Percentiles rank a stretch among this genome's conserved stretches.
phyloP scores from a whole-genome alignment of 495 filamentous ascomycete genomes.

The Aspergillus ostianus region DNA sequence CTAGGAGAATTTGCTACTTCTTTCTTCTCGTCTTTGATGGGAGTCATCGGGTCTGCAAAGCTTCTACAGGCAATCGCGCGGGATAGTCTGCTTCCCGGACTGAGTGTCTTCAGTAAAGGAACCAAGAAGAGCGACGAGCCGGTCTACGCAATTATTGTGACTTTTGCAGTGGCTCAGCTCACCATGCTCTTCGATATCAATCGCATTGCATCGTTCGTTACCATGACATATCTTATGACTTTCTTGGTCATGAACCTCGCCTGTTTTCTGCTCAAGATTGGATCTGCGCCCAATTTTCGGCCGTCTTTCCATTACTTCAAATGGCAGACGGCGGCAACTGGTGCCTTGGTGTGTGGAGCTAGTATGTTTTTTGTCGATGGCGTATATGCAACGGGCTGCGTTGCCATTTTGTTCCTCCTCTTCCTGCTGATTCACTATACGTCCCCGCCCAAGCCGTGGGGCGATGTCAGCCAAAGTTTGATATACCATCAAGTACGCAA shows the following conservation, averaged over 20 bases:
- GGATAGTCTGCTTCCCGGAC: slow-evolving; percentile 75
- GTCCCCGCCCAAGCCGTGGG: slow-evolving; percentile 83
- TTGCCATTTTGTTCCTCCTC: slow-evolving; percentile 68
- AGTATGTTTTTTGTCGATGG: slow-evolving; percentile 93
- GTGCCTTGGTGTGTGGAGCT: slow-evolving; percentile 68
- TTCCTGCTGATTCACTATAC: slow-evolving; percentile 85
- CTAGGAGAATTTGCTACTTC: slow-evolving; percentile 79
- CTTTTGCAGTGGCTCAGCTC: slow-evolving; percentile 71
- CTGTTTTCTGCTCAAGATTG: slow-evolving; percentile 83
- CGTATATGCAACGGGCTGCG: slow-evolving; percentile 72
- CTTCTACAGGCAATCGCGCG: slow-evolving; percentile 80
- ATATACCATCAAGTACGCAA: slow-evolving; percentile 93
- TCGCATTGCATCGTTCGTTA: slow-evolving; percentile 82
- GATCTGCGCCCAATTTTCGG: slow-evolving; percentile 90
- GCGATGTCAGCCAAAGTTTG: slow-evolving; percentile 83
- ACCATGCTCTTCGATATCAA: slow-evolving; percentile 85
- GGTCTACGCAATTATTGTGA: slow-evolving; percentile 71
- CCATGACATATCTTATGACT: slow-evolving; percentile 82
- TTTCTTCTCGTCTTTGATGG: slow-evolving; percentile 86
- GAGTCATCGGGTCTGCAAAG: slow-evolving; percentile 84
- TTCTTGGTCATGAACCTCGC: slow-evolving; percentile 69
- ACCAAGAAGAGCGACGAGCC: slow-evolving; percentile 75
- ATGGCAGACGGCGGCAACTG: slow-evolving; percentile 75
- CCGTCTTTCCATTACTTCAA: slow-evolving; percentile 88
- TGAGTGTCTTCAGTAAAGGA: slow-evolving; percentile 73